Conservation (phyloP, 805 yeast genomes). For the Kluyveromyces nonfermentans region DNA sequence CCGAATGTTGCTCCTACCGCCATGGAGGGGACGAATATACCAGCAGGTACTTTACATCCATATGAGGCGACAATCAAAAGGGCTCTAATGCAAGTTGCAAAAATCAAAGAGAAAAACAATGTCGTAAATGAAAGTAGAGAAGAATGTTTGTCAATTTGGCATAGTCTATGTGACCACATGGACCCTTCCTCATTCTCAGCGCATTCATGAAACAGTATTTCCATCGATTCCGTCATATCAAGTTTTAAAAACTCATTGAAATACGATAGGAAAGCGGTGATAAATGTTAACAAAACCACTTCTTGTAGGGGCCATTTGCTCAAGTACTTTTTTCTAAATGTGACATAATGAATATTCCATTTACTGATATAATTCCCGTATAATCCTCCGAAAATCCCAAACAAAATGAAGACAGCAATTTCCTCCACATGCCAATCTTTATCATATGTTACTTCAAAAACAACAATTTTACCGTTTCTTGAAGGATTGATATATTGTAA, state of each 20-base stretch:
- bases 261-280: conserved; percentile 72
- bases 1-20: conserved; percentile 95
- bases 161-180: conserved; percentile 33
- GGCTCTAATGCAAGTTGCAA: conserved; percentile 68
- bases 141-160: conserved; percentile 29
- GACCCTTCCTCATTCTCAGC: conserved; percentile 26
- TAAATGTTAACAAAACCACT: conserved; percentile 51
- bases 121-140: conserved; percentile 19
- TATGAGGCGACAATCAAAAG: conserved; percentile 72
- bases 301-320: conserved; percentile 45
- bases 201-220: conserved; percentile 79
- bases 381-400: conserved; percentile 88
- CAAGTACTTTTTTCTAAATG: conserved; percentile 66
- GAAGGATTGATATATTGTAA: conserved; percentile 81
- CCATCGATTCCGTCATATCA: conserved; percentile 97
- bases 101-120: conserved; percentile 43
- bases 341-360: conserved; percentile 65
- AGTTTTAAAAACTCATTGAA: conserved; percentile 70
- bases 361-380: conserved; percentile 74
- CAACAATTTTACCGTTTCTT: conserved; percentile 86
- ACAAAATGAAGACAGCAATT: conserved; percentile 61
- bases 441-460: conserved; percentile 86
- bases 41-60: conserved; percentile 95
- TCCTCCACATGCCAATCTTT: conserved; percentile 82
- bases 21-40: conserved; percentile 94